Base-by-base conservation (phyloP, 352 stramenopile genomes). In the Pythium biforme region DNA sequence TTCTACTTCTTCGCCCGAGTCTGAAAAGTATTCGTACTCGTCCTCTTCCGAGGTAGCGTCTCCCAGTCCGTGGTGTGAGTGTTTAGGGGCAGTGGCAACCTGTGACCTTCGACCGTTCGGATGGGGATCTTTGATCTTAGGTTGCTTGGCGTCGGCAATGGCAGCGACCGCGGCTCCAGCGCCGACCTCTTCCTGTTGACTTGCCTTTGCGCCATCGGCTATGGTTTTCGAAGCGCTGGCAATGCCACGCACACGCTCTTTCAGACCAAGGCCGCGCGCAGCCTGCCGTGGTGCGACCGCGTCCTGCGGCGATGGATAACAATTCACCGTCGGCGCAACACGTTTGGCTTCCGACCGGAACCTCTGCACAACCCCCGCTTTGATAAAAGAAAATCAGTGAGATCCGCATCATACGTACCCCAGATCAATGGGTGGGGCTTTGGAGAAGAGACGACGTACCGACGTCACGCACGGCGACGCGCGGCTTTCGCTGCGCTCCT, bases 1-100 rank as follows among this genome's bases (percentile, higher is more conserved):
- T 14, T 59, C 27, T 50, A 58, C 39, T 10, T 47, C 33, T 0
- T 55, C 55, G 3, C 17, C 37, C 17, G 40, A 47, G 22, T 70
- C 63, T 12, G 62, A 69, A 25, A 60, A 75, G 57, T 72, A 69
- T 12, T 56, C 51, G 43, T 66, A 61, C 8, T 63, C 59, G 26
- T 68, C 68, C 9, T 75, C 61, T 0, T 65, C 65, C 1, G 26
- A 31, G 15, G 34, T 41, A 12, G 26, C 27, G 20, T 31, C n/a
- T 7, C 17, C 23, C 9, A 6, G 4, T 1, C 46, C 29, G n/a
- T 26, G 12, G 1, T 15, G 31, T 5, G 31, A 11, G 31, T 34
- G 31, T 34, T 34, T 34, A 34, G 5, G 31, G n/a, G n/a, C n/a
- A n/a, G n/a, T n/a, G n/a, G n/a, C n/a, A n/a, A n/a, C n/a, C n/a